Conservation (phyloP, 805 yeast species). For the Saturnispora mendoncae region DNA sequence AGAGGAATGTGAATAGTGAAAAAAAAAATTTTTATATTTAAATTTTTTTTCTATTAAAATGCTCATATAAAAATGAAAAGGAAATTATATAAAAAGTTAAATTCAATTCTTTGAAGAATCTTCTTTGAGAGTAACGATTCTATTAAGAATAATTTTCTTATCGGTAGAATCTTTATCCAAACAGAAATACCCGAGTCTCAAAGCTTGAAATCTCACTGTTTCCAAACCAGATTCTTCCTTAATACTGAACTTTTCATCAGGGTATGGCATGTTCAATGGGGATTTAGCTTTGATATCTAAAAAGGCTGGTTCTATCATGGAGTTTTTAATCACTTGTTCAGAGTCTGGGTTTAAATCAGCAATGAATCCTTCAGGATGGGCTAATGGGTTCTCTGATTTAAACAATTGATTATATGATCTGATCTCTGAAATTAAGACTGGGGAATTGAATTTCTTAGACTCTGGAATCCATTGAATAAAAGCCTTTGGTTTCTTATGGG, state of each 20-base stretch:
- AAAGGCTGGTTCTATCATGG: slow-evolving; percentile 75
- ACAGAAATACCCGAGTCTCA: slow-evolving; percentile 93
- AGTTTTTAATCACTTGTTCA: slow-evolving; percentile 54
- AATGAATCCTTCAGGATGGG: slow-evolving; percentile 81
- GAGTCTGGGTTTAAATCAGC: slow-evolving; percentile 75
- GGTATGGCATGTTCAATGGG: slow-evolving; percentile 61
- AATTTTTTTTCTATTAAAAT: too few relatives aligned
- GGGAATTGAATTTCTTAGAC: slow-evolving; percentile 49
- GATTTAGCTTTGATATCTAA: slow-evolving; percentile 55
- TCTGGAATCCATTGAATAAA: slow-evolving; percentile 95
- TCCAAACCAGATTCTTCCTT: slow-evolving; percentile 64
- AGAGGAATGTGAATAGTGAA: too few relatives aligned
- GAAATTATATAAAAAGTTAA: background rate
- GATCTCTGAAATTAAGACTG: slow-evolving; percentile 61
- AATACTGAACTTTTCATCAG: slow-evolving; percentile 57
- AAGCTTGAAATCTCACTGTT: slow-evolving; percentile 94
- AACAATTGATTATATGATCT: slow-evolving; percentile 84
- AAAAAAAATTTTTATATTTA: background rate
- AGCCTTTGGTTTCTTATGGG: slow-evolving; percentile 79
- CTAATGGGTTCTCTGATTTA: slow-evolving; percentile 82
- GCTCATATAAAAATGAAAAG: background rate
- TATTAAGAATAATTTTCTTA: slow-evolving; percentile 64
- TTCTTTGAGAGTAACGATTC: slow-evolving; percentile 90
- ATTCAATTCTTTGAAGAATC: slow-evolving; percentile 42
- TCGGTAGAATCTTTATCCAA: slow-evolving; percentile 67